phyloP scores from a whole-genome alignment of 495 filamentous ascomycete genomes.

The Penicillium subrubescens region DNA sequence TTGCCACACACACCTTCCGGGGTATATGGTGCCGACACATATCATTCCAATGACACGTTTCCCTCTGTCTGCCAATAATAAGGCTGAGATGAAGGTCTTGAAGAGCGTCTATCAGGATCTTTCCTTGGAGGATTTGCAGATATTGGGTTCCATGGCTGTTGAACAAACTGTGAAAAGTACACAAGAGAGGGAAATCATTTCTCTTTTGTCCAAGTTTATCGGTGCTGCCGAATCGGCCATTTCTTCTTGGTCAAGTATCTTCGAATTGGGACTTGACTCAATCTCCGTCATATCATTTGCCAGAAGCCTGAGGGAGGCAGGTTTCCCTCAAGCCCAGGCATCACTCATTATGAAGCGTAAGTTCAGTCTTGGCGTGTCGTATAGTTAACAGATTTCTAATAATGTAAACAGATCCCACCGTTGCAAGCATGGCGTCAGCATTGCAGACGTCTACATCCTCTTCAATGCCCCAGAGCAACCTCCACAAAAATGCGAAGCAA shows the following conservation, averaged over 20 bases:
- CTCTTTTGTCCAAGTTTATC: conserved; percentile 54
- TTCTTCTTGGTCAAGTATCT: conserved; percentile 62
- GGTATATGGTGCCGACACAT: conserved; percentile 58
- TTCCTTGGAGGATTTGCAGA: conserved; percentile 56
- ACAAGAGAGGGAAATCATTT: conserved; percentile 43
- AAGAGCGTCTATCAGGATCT: conserved; percentile 57
- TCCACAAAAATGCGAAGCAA: conserved; percentile 51
- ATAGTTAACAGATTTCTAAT: conserved; percentile 8
- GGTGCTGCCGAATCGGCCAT: conserved; percentile 46
- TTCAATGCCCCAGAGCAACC: conserved; percentile 23
- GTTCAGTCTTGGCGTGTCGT: background rate
- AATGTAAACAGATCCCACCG: conserved; percentile 47
- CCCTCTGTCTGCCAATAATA: conserved; percentile 46
- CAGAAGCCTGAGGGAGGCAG: conserved; percentile 50
- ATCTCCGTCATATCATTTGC: conserved; percentile 73
- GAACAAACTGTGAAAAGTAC: conserved; percentile 42
- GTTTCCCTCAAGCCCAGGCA: conserved; percentile 58
- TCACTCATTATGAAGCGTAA: conserved; percentile 66
- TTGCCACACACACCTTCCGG: conserved; percentile 47
- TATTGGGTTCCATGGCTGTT: conserved; percentile 42
- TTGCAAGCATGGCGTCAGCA: conserved; percentile 50
- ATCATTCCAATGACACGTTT: conserved; percentile 46
- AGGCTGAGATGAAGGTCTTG: conserved; percentile 52
- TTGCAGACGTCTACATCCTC: conserved; percentile 27
- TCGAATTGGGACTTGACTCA: conserved; percentile 81